A percentile compares a stretch with the other conserved stretches of the same genome.
Conservation (phyloP, 2,329 filamentous ascomycete genomes). For the Claviceps sp. region DNA sequence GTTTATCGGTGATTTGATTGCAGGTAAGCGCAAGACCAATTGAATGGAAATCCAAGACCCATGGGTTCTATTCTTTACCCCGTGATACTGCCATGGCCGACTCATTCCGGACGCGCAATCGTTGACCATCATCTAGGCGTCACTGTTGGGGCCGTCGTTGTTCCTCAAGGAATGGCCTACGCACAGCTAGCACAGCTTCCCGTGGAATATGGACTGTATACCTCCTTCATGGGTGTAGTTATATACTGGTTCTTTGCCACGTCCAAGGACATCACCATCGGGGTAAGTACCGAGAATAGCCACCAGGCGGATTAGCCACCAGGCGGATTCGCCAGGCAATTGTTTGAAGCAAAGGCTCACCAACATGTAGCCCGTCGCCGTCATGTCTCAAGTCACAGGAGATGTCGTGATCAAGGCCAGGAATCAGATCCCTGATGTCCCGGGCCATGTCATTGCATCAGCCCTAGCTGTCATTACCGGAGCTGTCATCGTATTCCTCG, state of each 20-base stretch:
- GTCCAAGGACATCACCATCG: conserved; percentile 82
- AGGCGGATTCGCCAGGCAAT: not conserved
- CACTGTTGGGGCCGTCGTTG: conserved; percentile 39
- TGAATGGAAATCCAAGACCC: too few species aligned
- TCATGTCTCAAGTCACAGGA: conserved; percentile 39
- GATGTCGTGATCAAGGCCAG: conserved; percentile 30
- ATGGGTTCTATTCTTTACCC: too few species aligned
- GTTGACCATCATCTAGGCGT: conserved; percentile 17
- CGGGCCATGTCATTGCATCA: conserved; percentile 31
- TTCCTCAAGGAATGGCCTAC: conserved; percentile 43
- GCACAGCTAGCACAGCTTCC: conserved; percentile 33
- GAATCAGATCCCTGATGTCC: conserved; percentile 23
- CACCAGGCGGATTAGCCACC: too few species aligned
- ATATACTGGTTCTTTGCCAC: conserved; percentile 98
- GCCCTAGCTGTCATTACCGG: conserved; percentile 35
- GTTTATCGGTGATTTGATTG: conserved; percentile 33
- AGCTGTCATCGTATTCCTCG: conserved; percentile 33
- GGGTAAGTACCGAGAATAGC: conserved; percentile 36
- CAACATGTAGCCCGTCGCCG: conserved; percentile 32
- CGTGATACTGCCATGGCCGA: too few species aligned
- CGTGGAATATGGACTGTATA: conserved; percentile 39
- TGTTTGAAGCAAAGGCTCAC: not conserved
- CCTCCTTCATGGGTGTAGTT: conserved; percentile 89
- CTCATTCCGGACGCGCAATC: not conserved
- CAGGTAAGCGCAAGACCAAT: conserved; percentile 17